Percentiles rank a stretch among this genome's conserved stretches.
Evolutionary conservation across 2,329 filamentous ascomycete genomes (phyloP).

Genomic region (Penicillium sp.): DNA sequence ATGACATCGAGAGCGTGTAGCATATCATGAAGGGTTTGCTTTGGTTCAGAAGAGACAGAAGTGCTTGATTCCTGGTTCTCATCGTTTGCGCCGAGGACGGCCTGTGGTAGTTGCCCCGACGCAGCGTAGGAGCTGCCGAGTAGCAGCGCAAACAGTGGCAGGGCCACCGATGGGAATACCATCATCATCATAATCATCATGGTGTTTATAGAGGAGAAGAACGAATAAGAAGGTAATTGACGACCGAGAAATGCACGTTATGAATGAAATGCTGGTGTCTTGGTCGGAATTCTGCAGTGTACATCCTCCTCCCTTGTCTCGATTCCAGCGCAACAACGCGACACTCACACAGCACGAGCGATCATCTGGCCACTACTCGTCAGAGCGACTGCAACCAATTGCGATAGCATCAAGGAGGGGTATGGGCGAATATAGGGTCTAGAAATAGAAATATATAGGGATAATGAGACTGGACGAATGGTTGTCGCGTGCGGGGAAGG

Average conservation of each 20-base stretch:
- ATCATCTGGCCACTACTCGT: slow-evolving; percentile 1
- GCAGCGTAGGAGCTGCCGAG: not conserved
- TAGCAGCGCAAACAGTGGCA: slow-evolving; percentile 5
- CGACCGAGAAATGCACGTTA: not conserved
- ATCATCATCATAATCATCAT: not conserved
- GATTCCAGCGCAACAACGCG: not conserved
- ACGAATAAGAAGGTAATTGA: not conserved
- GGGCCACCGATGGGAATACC: not conserved
- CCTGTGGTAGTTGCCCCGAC: slow-evolving; percentile 6
- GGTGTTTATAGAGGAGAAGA: not conserved
- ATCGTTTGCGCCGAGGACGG: not conserved
- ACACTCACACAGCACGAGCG: not conserved
- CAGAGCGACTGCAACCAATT: not conserved
- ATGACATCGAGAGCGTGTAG: slow-evolving; percentile 67
- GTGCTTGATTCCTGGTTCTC: not conserved
- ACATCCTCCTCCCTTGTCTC: not conserved
- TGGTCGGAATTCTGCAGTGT: not conserved
- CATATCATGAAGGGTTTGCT: slow-evolving; percentile 37
- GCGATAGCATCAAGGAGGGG: not conserved
- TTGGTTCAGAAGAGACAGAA: not conserved
- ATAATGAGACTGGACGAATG: not conserved
- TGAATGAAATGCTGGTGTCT: not conserved
- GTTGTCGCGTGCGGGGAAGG: not conserved
- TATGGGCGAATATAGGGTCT: not conserved
- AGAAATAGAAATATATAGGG: not conserved